Conservation (phyloP, 768 basidiomycete genomes). For the Lactarius vividus region DNA sequence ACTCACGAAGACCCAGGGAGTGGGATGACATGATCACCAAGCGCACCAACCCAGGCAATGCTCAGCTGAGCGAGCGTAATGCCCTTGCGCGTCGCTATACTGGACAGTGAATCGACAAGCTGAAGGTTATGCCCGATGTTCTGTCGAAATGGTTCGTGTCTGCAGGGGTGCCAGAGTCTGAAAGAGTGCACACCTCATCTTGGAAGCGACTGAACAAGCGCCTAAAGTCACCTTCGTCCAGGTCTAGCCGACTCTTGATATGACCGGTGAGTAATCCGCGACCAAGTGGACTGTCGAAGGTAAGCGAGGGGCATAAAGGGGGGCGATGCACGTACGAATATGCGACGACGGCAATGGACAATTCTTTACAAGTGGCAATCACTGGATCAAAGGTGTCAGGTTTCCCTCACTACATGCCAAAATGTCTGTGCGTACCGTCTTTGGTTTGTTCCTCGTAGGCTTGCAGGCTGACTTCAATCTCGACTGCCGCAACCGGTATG, state of each 20-base stretch:
- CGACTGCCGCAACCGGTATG: conserved; percentile 56
- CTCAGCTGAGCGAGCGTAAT: conserved; percentile 41
- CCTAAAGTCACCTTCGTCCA: conserved; percentile 40
- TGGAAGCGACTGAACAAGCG: conserved; percentile 37
- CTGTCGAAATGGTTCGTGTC: conserved; percentile 27
- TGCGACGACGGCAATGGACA: conserved; percentile 53
- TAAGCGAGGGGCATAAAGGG: background rate
- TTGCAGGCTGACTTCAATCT: conserved; percentile 68
- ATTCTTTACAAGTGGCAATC: conserved; percentile 50
- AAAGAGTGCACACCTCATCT: conserved; percentile 33
- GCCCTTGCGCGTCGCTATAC: conserved; percentile 42
- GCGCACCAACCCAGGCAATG: conserved; percentile 41
- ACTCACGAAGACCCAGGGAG: conserved; percentile 47
- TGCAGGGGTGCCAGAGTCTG: conserved; percentile 8
- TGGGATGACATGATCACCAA: conserved; percentile 42
- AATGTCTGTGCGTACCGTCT: conserved; percentile 35
- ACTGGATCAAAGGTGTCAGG: conserved; percentile 33
- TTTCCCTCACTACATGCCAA: background rate
- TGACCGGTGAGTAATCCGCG: conserved; percentile 52
- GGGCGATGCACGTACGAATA: conserved; percentile 43
- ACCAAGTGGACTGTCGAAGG: conserved; percentile 47
- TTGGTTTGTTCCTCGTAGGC: conserved; percentile 53
- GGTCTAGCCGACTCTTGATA: conserved; percentile 39
- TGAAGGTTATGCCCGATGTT: conserved; percentile 42
- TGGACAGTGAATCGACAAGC: conserved; percentile 41